Percentiles rank a stretch among this genome's conserved stretches.
phyloP scores from a whole-genome alignment of 2,329 filamentous ascomycete genomes.

The Cladophialophora immunda region DNA sequence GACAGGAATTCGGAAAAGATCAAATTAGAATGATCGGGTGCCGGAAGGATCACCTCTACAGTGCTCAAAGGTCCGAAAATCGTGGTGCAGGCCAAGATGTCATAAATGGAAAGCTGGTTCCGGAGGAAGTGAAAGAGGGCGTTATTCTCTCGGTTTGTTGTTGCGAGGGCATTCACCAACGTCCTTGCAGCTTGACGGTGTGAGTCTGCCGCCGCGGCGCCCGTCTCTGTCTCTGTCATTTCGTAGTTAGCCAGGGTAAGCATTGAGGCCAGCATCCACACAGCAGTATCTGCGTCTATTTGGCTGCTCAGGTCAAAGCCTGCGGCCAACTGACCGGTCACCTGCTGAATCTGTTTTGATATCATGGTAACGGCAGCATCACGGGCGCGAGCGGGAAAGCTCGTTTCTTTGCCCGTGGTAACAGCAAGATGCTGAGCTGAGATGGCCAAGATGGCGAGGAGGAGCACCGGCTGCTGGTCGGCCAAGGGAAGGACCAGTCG shows the following conservation, averaged over 20 bases:
- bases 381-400: slow-evolving; percentile 32
- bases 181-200: slow-evolving; percentile 34
- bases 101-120: slow-evolving; percentile 36
- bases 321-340: slow-evolving; percentile 30
- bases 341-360: slow-evolving; percentile 31
- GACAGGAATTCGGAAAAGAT: slow-evolving; percentile 36
- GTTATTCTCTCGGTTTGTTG: slow-evolving; percentile 35
- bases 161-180: slow-evolving; percentile 35
- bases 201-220: slow-evolving; percentile 32
- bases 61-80: slow-evolving; percentile 28
- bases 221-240: slow-evolving; percentile 34
- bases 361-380: slow-evolving; percentile 36
- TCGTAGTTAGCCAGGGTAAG: slow-evolving; percentile 35
- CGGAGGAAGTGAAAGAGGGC: slow-evolving; percentile 35
- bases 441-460: slow-evolving; percentile 34
- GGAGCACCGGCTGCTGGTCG: slow-evolving; percentile 31
- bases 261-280: slow-evolving; percentile 38
- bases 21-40: slow-evolving; percentile 29
- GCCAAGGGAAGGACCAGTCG: slow-evolving; percentile 33
- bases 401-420: slow-evolving; percentile 28
- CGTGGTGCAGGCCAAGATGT: slow-evolving; percentile 35
- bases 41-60: slow-evolving; percentile 32
- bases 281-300: slow-evolving; percentile 35
- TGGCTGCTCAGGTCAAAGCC: slow-evolving; percentile 31
- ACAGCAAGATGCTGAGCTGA: slow-evolving; percentile 37